Conservation (phyloP, 2,329 filamentous ascomycete species). For the Penicillium sp. region DNA sequence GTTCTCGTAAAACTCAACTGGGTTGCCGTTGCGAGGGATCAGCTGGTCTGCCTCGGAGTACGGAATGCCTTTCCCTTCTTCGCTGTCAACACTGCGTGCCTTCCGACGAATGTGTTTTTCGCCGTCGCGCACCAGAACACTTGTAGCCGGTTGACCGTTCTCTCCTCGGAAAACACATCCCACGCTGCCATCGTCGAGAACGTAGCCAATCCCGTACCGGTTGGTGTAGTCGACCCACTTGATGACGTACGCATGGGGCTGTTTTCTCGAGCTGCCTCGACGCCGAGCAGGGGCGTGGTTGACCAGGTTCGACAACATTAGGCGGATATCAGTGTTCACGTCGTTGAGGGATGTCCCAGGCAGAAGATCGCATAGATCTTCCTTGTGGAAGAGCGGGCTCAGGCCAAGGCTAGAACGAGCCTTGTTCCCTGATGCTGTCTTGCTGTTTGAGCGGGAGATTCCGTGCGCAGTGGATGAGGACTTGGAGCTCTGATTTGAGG, state of each 20-base stretch:
- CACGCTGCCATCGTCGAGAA: conserved; percentile 49
- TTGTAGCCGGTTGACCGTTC: conserved; percentile 41
- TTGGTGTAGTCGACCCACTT: conserved; percentile 54
- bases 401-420: conserved; percentile 36
- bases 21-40: conserved; percentile 40
- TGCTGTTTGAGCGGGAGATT: conserved; percentile 27
- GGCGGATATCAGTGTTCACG: conserved; percentile 38
- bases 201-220: conserved; percentile 50
- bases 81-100: conserved; percentile 37
- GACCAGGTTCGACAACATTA: conserved; percentile 37
- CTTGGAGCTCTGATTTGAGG: conserved; percentile 9
- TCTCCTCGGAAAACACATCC: conserved; percentile 49
- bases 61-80: conserved; percentile 22
- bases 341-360: conserved; percentile 39
- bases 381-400: conserved; percentile 36
- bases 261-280: conserved; percentile 25
- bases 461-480: conserved; percentile 16
- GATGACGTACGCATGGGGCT: conserved; percentile 46
- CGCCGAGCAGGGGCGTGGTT: conserved; percentile 32
- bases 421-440: conserved; percentile 24
- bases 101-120: conserved; percentile 46
- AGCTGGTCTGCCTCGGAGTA: conserved; percentile 44
- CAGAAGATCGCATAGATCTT: conserved; percentile 36
- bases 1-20: conserved; percentile 49
- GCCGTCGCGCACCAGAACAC: conserved; percentile 45